Base-by-base conservation (phyloP, 371 early-diverging fungal species). In the Vairimorpha apis region DNA sequence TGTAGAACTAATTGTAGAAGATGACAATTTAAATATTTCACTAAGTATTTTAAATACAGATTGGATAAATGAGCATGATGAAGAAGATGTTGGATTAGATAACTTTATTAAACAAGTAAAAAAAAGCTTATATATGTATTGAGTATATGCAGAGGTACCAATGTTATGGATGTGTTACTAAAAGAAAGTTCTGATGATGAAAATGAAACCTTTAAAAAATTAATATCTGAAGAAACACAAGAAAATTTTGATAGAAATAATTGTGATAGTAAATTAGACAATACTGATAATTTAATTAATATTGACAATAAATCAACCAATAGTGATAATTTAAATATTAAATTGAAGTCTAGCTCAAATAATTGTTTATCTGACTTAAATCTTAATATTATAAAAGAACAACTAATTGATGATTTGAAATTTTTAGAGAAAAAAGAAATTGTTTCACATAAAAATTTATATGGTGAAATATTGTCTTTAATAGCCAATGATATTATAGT, bases 391-490 rank as follows among this genome's bases (percentile, higher is more conserved):
- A 4, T 53, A 16, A 76, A 76, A 27, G 65, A 70, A n/a, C n/a
- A n/a, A n/a, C 16, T 67, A n/a, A 23, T 70, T 29, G 66, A 67
- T 30, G 76, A 79, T 58, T 56, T 76, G 5, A 73, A 67, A 33
- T 70, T 70, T 67, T 43, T 76, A 41, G 76, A 75, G 43, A 16
- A 43, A 8, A 70, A 63, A 44, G 76, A 74, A 0, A 60, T 73
- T 16, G 45, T 75, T 3, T 33, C 55, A 25, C 66, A 63, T 25
- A 7, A 21, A 23, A 65, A 66, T 44, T 41, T 41, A 21, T 81
- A 79, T 63, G 29, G 23, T 41, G 80, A 80, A 25, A 67, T 83
- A 1, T 69, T 83, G 3, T 12, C 38, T 13, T 69, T 82, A 71
- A 23, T 79, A 35, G 79, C 76, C 1, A 25, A 70, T 0, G 83